phyloP scores from a whole-genome alignment of 805 yeast genomes.

The Yamadazyma paraphyllophila region DNA sequence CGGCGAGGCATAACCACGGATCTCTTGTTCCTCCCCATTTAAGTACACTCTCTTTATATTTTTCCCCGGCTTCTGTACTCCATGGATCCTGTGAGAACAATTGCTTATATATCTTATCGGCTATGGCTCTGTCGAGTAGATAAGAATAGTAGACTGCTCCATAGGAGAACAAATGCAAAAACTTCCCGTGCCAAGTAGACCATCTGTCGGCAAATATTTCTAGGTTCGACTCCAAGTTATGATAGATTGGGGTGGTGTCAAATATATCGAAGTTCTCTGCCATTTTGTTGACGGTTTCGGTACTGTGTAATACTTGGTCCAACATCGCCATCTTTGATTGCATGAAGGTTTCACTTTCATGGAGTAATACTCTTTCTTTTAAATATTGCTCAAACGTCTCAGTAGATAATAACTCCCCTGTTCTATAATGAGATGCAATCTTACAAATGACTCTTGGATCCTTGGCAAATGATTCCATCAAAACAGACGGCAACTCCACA shows the following conservation, averaged over 20 bases:
- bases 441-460: constrained; percentile 71
- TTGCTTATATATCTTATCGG: constrained; percentile 76
- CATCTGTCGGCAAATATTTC: constrained; percentile 63
- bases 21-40: constrained; percentile 93
- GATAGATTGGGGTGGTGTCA: constrained; percentile 63
- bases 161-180: constrained; percentile 89
- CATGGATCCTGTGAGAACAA: constrained; percentile 72
- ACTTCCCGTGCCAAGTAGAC: constrained; percentile 90
- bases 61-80: constrained; percentile 69
- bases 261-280: constrained; percentile 26
- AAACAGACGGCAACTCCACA: constrained; percentile 93
- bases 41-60: constrained; percentile 65
- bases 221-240: constrained; percentile 56
- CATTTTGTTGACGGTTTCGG: constrained; percentile 25
- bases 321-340: constrained; percentile 88
- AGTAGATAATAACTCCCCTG: constrained; percentile 59
- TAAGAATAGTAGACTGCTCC: constrained; percentile 95
- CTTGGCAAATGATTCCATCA: constrained; percentile 90
- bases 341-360: constrained; percentile 73
- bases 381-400: constrained; percentile 51
- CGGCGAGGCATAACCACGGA: constrained; percentile 84
- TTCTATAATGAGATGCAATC: constrained; percentile 70
- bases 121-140: constrained; percentile 87
- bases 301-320: constrained; percentile 74
- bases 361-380: constrained; percentile 50